Evolutionary conservation across 2,329 filamentous ascomycete species (phyloP).

Genomic region (Monascus ruber): DNA sequence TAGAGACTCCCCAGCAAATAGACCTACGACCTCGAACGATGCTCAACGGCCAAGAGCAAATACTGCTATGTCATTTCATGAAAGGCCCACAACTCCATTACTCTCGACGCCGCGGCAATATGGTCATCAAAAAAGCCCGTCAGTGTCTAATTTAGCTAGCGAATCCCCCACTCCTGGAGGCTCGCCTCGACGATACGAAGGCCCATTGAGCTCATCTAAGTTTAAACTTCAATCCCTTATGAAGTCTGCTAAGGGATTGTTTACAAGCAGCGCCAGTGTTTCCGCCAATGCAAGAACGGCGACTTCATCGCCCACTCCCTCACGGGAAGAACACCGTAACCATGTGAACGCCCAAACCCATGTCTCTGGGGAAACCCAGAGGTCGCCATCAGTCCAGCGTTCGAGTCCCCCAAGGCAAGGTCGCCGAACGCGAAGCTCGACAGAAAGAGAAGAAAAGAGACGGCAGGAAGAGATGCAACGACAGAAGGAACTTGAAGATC

Average conservation of each 20-base stretch:
- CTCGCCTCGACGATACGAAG: slow-evolving; percentile 54
- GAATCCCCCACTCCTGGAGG: slow-evolving; percentile 47
- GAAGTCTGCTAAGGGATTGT: slow-evolving; percentile 73
- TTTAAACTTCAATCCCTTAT: slow-evolving; percentile 84
- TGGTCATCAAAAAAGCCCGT: slow-evolving; percentile 48
- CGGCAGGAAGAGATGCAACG: slow-evolving; percentile 19
- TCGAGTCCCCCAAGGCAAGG: slow-evolving; percentile 23
- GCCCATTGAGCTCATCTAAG: slow-evolving; percentile 82
- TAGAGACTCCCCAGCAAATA: no score
- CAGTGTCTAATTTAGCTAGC: slow-evolving; percentile 46
- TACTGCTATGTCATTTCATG: slow-evolving; percentile 35
- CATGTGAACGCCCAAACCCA: slow-evolving; percentile 12
- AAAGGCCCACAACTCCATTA: slow-evolving; percentile 55
- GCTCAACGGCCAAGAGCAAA: slow-evolving; percentile 1
- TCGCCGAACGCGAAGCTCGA: slow-evolving; percentile 47
- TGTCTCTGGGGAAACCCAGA: slow-evolving; percentile 8
- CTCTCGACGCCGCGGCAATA: slow-evolving; percentile 41
- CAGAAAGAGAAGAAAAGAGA: slow-evolving; percentile 40
- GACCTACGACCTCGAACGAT: background rate
- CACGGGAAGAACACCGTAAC: slow-evolving; percentile 17
- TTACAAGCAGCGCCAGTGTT: slow-evolving; percentile 59
- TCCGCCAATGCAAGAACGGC: slow-evolving; percentile 50
- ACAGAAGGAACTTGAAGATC: slow-evolving; percentile 21
- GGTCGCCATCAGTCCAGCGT: slow-evolving; percentile 11
- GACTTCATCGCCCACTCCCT: slow-evolving; percentile 33